Evolutionary conservation across 768 basidiomycete genomes (phyloP).

Genomic region (Kwoniella pini): DNA sequence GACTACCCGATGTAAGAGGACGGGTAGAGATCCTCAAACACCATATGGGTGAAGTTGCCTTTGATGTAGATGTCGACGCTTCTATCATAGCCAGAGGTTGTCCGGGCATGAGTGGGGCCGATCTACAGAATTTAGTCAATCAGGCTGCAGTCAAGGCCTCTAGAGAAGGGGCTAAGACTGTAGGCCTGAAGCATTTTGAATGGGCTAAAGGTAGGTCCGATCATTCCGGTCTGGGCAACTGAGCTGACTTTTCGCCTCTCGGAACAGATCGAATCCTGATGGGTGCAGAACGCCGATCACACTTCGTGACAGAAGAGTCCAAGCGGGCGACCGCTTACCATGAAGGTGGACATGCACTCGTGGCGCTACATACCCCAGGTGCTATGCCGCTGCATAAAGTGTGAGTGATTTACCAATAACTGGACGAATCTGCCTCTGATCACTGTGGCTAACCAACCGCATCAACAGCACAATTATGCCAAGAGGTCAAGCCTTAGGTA

Average conservation of each 20-base stretch:
- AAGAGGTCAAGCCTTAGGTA: constrained; percentile 86
- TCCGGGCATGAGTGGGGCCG: constrained; percentile 94
- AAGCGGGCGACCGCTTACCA: constrained; percentile 94
- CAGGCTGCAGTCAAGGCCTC: constrained; percentile 95
- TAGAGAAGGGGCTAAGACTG: constrained; percentile 72
- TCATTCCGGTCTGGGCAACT: too few relatives aligned
- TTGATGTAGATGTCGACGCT: constrained; percentile 70
- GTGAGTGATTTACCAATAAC: constrained; percentile 40
- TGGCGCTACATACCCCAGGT: constrained; percentile 89
- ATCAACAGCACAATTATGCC: constrained; percentile 74
- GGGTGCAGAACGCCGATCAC: constrained; percentile 91
- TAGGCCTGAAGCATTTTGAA: constrained; percentile 82
- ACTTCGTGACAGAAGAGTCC: constrained; percentile 80
- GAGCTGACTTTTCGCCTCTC: not conserved
- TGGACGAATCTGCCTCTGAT: too few relatives aligned
- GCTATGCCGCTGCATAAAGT: constrained; percentile 98
- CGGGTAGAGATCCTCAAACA: constrained; percentile 90
- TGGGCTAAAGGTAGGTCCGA: constrained; percentile 88
- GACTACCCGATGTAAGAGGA: constrained; percentile 88
- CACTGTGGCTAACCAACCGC: too few relatives aligned
- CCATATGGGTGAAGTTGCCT: constrained; percentile 77
- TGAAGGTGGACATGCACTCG: constrained; percentile 89
- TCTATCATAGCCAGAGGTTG: constrained; percentile 89
- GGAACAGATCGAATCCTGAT: constrained; percentile 87
- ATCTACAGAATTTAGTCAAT: constrained; percentile 97